These are phyloP conservation scores for Plasmodium reichenowi DNA, from an alignment of 169 alveolate species.

Conservation along the genomic window DNA sequence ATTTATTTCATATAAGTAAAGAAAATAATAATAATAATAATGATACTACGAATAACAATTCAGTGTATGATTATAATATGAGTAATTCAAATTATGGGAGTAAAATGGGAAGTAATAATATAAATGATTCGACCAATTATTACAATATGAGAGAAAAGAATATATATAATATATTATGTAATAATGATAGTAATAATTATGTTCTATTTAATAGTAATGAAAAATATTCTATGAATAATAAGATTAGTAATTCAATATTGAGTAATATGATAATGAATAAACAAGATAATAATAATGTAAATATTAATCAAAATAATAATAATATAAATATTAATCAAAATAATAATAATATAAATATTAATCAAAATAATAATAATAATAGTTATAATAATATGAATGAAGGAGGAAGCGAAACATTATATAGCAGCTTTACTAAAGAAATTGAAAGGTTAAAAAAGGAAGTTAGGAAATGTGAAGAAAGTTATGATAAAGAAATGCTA, in stretches of 20 bases:
- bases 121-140: too few relatives aligned
- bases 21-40: not conserved
- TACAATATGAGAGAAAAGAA: too few relatives aligned
- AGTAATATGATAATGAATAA: too few relatives aligned
- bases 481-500: slow-evolving; percentile 60
- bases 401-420: slow-evolving; percentile 12
- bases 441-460: slow-evolving; percentile 45
- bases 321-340: not conserved
- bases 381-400: not conserved
- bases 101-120: not conserved
- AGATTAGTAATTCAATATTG: too few relatives aligned
- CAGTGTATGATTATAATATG: not conserved
- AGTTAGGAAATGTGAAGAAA: slow-evolving; percentile 30
- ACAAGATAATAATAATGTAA: not conserved
- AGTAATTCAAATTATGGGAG: not conserved
- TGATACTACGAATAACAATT: not conserved
- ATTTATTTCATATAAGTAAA: not conserved
- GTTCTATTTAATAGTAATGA: too few relatives aligned
- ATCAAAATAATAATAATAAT: not conserved
- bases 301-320: not conserved
- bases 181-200: too few relatives aligned
- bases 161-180: too few relatives aligned
- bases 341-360: not conserved
- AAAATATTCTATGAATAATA: too few relatives aligned
- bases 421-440: slow-evolving; percentile 25